Percentiles rank a stretch among this genome's conserved stretches.
phyloP scores from a whole-genome alignment of 2,329 filamentous ascomycete genomes.

The Pseudocercospora ulei region DNA sequence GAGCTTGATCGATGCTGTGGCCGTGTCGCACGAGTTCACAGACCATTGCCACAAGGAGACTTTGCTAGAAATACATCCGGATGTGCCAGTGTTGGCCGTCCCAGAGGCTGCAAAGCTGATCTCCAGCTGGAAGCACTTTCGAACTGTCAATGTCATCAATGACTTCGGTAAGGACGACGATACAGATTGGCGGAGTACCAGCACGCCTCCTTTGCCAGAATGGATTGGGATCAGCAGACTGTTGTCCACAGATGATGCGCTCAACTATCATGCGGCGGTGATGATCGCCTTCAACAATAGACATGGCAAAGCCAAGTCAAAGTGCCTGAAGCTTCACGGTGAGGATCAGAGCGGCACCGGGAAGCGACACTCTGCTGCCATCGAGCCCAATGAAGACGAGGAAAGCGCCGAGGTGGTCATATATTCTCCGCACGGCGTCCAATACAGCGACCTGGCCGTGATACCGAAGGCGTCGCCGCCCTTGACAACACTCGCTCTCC shows the following conservation, averaged over 20 bases:
- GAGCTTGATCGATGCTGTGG: conserved; percentile 49
- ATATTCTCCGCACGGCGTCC: conserved; percentile 56
- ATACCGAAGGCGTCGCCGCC: conserved; percentile 41
- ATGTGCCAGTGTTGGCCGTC: conserved; percentile 52
- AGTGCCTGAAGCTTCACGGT: conserved; percentile 13
- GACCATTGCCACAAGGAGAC: conserved; percentile 58
- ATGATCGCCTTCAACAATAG: conserved; percentile 47
- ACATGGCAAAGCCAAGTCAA: conserved; percentile 15
- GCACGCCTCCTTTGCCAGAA: conserved; percentile 43
- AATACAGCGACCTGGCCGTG: conserved; percentile 38
- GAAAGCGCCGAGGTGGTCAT: conserved; percentile 48
- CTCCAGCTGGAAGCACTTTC: conserved; percentile 51
- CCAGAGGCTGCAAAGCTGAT: conserved; percentile 50
- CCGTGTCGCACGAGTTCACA: conserved; percentile 57
- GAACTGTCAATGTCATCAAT: conserved; percentile 45
- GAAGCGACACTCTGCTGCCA: conserved; percentile 14
- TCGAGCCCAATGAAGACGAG: conserved; percentile 24
- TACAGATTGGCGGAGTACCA: conserved; percentile 42
- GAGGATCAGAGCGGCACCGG: conserved; percentile 25
- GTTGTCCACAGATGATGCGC: conserved; percentile 45
- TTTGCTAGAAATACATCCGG: conserved; percentile 45
- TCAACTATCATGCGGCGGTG: conserved; percentile 55
- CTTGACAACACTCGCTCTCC: conserved; percentile 48
- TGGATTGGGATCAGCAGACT: conserved; percentile 56
- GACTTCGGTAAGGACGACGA: conserved; percentile 36